phyloP scores from a whole-genome alignment of 2,329 filamentous ascomycete species.

The Fusarium sublunatum region DNA sequence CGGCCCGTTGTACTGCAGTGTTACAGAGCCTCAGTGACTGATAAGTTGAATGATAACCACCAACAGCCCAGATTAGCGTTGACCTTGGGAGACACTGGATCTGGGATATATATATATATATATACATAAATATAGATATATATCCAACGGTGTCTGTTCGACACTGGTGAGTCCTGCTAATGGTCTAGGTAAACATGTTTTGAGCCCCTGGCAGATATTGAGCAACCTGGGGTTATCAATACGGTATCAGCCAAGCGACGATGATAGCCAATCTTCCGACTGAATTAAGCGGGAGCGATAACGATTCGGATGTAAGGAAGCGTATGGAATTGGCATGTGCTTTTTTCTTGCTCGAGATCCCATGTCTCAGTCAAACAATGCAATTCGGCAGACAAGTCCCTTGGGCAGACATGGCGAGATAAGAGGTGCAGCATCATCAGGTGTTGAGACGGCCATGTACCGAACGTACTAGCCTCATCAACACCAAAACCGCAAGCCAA shows the following conservation, averaged over 20 bases:
- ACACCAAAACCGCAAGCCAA: constrained; percentile 43
- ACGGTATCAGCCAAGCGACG: constrained; percentile 22
- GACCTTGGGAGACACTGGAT: not conserved
- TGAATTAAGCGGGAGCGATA: constrained; percentile 25
- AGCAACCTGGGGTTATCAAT: constrained; percentile 1
- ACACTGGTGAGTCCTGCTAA: not conserved
- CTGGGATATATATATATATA: constrained; percentile 1
- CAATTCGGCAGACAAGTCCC: constrained; percentile 8
- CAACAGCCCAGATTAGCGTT: not conserved
- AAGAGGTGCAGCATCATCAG: constrained; percentile 32
- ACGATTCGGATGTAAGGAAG: constrained; percentile 11
- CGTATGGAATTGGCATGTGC: constrained; percentile 18
- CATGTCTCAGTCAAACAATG: constrained; percentile 23
- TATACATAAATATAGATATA: not conserved
- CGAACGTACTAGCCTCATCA: constrained; percentile 27
- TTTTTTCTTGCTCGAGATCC: constrained; percentile 10
- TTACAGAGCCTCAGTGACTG: constrained; percentile 24
- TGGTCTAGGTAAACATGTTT: constrained; percentile 1
- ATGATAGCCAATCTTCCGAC: constrained; percentile 8
- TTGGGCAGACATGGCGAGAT: constrained; percentile 37
- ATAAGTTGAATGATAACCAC: constrained; percentile 16
- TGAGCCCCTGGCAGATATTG: constrained; percentile 11
- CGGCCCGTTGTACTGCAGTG: constrained; percentile 30
- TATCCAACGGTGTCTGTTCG: constrained; percentile 1
- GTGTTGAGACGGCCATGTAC: constrained; percentile 30